Conservation (phyloP, 176 grass and related monocot species). For the Ensete glaucum region DNA sequence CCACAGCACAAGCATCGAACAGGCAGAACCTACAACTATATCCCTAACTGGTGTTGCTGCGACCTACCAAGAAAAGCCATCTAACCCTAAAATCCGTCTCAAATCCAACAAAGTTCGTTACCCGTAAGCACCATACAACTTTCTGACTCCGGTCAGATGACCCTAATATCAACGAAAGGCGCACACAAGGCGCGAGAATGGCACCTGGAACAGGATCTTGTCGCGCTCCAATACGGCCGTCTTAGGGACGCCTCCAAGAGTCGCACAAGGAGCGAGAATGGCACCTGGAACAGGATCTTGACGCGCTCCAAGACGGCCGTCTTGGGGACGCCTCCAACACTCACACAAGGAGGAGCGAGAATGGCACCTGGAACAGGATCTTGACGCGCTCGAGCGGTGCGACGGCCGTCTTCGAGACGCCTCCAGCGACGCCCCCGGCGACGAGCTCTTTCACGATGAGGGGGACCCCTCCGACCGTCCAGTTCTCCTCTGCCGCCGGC, state of each 20-base stretch:
- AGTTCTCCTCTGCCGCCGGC: conserved; percentile 6
- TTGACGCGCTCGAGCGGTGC: conserved; percentile 95
- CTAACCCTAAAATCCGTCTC: no score
- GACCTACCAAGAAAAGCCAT: no score
- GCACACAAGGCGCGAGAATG: background rate
- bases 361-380: conserved; percentile 76
- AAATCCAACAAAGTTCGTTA: no score
- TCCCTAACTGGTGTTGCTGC: no score
- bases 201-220: conserved; percentile 90
- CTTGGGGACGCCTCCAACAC: conserved; percentile 57
- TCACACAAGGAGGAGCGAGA: background rate
- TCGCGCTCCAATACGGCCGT: conserved; percentile 80
- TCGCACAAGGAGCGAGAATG: background rate
- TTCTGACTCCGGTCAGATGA: background rate
- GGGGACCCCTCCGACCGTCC: conserved; percentile 30
- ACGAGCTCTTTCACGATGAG: conserved; percentile 73
- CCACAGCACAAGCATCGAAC: no score
- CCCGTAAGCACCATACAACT: no score
- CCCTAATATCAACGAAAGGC: background rate
- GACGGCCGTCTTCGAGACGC: conserved; percentile 72
- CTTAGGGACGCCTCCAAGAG: conserved; percentile 58
- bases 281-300: conserved; percentile 90
- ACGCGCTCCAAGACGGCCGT: conserved; percentile 82
- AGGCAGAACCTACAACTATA: no score
- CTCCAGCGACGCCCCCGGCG: conserved; percentile 77